Evolutionary conservation across 208 protist species (phyloP), one percentile per base, ranked within the genome.

Genomic region (Wallacemonas sp.): DNA sequence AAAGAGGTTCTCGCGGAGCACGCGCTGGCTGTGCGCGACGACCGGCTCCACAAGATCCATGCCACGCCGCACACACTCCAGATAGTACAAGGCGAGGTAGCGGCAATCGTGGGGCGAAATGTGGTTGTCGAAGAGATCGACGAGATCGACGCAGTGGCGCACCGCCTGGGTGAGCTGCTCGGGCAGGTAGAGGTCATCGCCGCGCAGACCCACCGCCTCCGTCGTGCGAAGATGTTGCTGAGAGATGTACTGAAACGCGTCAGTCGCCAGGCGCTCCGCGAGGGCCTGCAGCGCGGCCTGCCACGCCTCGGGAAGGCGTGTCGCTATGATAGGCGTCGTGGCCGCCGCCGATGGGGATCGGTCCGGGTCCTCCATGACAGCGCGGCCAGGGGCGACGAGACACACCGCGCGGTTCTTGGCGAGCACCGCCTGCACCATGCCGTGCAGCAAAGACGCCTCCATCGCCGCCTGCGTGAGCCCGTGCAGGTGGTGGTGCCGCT

Each of bases 231-330:
- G 46, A 23, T 72, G 65, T 16, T 26, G 46, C 52, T 65, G 61
- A 32, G 67, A 57, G 33, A 57, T 55, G 59, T 63, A 65, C 25
- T 25, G 33, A 28, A 78, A 61, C 20, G 52, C 64, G 28, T 91
- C 81, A 7, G 59, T 55, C 8, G 75, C 77, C 12, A 91, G n/a
- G 11, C 81, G 74, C 61, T 91, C 84, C 3, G 81, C 78, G 18
- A 91, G 59, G 10, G 68, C 80, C n/a, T 57, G 57, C 42, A 85
- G 66, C 5, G 75, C 81, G 20, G 59, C 70, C 49, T 61, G 57
- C 74, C 81, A 91, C 28, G 84, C 82, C 7, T 52, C 32, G 10
- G 82, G 71, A 8, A 84, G 45, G n/a, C 54, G 55, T 14, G 36
- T 41, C 10, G 36, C 36, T 7, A 14, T 41, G 10, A 41, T 14